These are phyloP conservation scores for Wallacemonas sp. DNA, from an alignment of 208 protist genomes.

Conservation along the genomic window DNA sequence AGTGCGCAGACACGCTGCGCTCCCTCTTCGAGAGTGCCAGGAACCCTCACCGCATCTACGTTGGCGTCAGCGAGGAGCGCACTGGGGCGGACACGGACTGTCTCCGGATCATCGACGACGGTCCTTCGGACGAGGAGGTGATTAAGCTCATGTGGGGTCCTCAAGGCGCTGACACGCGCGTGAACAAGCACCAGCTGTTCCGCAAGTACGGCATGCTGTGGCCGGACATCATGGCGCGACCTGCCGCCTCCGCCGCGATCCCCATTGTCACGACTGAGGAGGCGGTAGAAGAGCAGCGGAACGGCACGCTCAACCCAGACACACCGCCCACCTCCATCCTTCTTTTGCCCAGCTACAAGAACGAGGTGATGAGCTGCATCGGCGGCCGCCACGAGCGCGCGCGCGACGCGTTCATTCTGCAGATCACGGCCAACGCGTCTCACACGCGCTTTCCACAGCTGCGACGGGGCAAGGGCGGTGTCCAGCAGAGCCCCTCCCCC, in stretches of 20 bases:
- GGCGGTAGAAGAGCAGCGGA: neutral
- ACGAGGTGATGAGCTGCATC: conserved; percentile 37
- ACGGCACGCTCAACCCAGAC: neutral
- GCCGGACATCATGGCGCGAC: neutral
- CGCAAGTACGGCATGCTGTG: neutral
- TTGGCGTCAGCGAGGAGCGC: conserved; percentile 87
- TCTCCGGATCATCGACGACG: conserved; percentile 18
- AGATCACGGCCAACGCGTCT: no score
- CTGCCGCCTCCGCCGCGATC: neutral
- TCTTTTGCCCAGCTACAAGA: conserved; percentile 29
- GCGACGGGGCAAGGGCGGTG: conserved; percentile 33
- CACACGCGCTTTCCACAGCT: conserved; percentile 14
- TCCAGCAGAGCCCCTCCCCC: conserved; percentile 34
- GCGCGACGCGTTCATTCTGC: conserved; percentile 34
- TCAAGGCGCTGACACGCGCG: neutral
- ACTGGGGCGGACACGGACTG: conserved; percentile 35
- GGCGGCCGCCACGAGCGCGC: conserved; percentile 31
- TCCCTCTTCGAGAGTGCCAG: conserved; percentile 59
- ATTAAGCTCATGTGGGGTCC: neutral
- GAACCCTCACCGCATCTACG: conserved; percentile 62
- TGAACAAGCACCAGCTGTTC: neutral
- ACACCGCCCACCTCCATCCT: conserved; percentile 19
- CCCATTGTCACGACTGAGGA: conserved; percentile 2
- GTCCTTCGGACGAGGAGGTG: neutral
- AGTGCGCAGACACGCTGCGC: conserved; percentile 86